A percentile compares a stretch with the other conserved stretches of the same genome.
Evolutionary conservation across 495 filamentous ascomycete genomes (phyloP).

Genomic region (Xylaria venustula): DNA sequence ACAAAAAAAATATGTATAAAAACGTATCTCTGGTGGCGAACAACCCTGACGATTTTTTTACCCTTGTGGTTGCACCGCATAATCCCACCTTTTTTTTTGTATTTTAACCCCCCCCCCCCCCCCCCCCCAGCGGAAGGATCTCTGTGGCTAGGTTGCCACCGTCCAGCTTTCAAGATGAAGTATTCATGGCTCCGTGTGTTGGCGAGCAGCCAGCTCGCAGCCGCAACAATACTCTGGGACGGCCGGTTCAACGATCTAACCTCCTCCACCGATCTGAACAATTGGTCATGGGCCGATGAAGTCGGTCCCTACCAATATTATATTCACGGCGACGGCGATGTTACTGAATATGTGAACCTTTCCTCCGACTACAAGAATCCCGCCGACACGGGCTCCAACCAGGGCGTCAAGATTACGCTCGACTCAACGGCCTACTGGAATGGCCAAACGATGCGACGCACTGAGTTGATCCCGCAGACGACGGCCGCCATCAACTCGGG

Average conservation of each 20-base stretch:
- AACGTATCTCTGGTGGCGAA: too few relatives aligned
- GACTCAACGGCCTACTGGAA: conserved; percentile 61
- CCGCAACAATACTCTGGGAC: conserved; percentile 56
- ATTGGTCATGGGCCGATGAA: conserved; percentile 65
- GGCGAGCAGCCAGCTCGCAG: conserved; percentile 16
- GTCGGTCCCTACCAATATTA: conserved; percentile 72
- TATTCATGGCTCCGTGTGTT: conserved; percentile 8
- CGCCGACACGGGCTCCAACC: conserved; percentile 53
- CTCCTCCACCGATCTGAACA: conserved; percentile 49
- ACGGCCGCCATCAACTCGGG: conserved; percentile 57
- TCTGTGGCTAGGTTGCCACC: too few relatives aligned
- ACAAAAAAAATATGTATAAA: too few relatives aligned
- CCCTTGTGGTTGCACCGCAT: too few relatives aligned
- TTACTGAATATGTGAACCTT: conserved; percentile 59
- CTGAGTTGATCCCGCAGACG: conserved; percentile 66
- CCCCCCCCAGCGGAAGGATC: neutral
- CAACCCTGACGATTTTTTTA: too few relatives aligned
- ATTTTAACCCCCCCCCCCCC: too few relatives aligned
- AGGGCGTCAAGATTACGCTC: conserved; percentile 64
- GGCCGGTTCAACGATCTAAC: conserved; percentile 59
- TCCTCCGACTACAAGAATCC: conserved; percentile 58
- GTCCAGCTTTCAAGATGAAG: neutral
- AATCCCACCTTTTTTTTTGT: too few relatives aligned
- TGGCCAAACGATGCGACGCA: conserved; percentile 58
- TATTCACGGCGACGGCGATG: conserved; percentile 59